Evolutionary conservation across 768 basidiomycete species (phyloP).

Genomic region (Rickenella mellea): DNA sequence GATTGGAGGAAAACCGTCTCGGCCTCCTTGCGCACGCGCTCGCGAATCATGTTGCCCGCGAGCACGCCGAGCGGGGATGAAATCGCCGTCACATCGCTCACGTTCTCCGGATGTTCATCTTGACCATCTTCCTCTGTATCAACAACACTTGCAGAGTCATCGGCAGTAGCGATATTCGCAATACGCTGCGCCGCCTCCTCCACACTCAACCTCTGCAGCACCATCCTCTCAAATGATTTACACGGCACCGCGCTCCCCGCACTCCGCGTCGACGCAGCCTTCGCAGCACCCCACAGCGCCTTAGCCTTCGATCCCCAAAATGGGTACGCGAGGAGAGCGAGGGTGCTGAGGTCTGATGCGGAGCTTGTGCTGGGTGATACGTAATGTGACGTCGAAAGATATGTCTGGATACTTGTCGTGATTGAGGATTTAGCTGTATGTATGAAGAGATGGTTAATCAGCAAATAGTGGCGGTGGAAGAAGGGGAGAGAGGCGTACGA

Average conservation of each 20-base stretch:
- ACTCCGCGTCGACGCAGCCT: constrained; percentile 11
- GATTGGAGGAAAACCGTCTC: constrained; percentile 44
- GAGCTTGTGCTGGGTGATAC: constrained; percentile 29
- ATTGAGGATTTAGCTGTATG: constrained; percentile 18
- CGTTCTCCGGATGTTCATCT: background rate
- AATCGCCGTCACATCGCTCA: too few species aligned
- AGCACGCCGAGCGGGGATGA: constrained; percentile 39
- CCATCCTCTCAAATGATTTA: constrained; percentile 45
- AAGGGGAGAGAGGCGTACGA: constrained; percentile 14
- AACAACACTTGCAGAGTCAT: background rate
- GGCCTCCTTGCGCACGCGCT: constrained; percentile 43
- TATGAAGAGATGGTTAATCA: constrained; percentile 2
- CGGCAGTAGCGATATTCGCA: constrained; percentile 12
- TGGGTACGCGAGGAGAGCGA: constrained; percentile 45
- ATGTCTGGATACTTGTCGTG: constrained; percentile 41
- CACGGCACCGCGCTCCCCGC: too few species aligned
- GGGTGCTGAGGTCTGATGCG: constrained; percentile 42
- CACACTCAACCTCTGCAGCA: constrained; percentile 40
- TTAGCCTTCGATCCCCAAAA: constrained; percentile 34
- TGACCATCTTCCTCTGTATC: constrained; percentile 3
- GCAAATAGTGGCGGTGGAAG: background rate
- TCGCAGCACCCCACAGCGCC: constrained; percentile 32
- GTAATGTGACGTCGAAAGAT: constrained; percentile 37
- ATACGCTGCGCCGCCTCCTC: constrained; percentile 43
- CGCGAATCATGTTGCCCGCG: constrained; percentile 39